Evolutionary conservation across 768 basidiomycete species (phyloP).

Genomic region (Pisolithus microcarpus): DNA sequence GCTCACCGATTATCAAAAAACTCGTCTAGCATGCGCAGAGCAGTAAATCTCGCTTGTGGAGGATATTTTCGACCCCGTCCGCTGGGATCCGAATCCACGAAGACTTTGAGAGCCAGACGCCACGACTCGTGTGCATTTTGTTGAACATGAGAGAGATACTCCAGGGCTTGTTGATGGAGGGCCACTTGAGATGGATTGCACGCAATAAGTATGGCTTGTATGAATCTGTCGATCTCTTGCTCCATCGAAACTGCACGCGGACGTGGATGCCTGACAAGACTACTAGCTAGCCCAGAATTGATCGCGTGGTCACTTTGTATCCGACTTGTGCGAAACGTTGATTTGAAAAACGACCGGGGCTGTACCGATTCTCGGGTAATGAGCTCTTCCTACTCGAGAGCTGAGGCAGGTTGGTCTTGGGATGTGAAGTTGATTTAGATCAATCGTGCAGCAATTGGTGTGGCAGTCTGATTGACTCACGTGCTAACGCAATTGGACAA

Average conservation of each 20-base stretch:
- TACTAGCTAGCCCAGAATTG: conserved; percentile 9
- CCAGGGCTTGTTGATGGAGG: conserved; percentile 81
- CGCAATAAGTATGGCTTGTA: conserved; percentile 84
- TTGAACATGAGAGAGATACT: conserved; percentile 72
- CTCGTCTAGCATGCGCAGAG: conserved; percentile 72
- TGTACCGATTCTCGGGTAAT: not conserved
- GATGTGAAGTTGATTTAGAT: not conserved
- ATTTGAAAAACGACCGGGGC: not conserved
- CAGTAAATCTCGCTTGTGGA: conserved; percentile 71
- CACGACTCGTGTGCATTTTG: conserved; percentile 71
- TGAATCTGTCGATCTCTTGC: conserved; percentile 65
- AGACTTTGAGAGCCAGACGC: conserved; percentile 72
- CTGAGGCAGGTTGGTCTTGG: too few relatives aligned
- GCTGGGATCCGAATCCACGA: conserved; percentile 52
- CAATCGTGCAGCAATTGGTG: not conserved
- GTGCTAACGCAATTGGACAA: not conserved
- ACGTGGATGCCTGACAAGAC: conserved; percentile 11
- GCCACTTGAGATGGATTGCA: conserved; percentile 66
- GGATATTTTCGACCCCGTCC: conserved; percentile 57
- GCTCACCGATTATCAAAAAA: conserved; percentile 78
- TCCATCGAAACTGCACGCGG: conserved; percentile 44
- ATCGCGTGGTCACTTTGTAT: conserved; percentile 4
- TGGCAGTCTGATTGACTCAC: not conserved
- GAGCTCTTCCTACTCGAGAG: not conserved
- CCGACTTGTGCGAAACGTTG: not conserved